Conservation (phyloP, 139 green algal genomes). For the Coccomyxa sp. region DNA sequence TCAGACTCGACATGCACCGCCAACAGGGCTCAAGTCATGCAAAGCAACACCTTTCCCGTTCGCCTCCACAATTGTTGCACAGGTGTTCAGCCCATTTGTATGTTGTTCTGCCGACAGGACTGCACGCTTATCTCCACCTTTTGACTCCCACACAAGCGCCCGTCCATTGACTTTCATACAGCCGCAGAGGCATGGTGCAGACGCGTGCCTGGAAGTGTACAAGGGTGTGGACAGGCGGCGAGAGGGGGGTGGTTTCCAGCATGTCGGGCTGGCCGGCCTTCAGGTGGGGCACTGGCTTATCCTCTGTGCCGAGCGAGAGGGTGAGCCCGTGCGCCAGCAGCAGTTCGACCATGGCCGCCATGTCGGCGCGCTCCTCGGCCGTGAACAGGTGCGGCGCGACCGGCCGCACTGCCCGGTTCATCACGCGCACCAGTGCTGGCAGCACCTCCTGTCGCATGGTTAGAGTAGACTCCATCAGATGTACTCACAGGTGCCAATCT, state of each 20-base stretch:
- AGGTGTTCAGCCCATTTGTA: too few relatives aligned
- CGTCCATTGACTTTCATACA: neutral
- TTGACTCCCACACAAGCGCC: too few relatives aligned
- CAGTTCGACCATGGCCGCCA: conserved; percentile 39
- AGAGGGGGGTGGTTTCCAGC: conserved; percentile 6
- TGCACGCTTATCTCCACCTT: too few relatives aligned
- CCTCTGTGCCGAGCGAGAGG: conserved; percentile 38
- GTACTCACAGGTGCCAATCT: too few relatives aligned
- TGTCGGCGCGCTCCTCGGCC: conserved; percentile 28
- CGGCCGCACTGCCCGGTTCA: conserved; percentile 42
- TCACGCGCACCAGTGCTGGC: conserved; percentile 47
- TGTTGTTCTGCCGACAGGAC: too few relatives aligned
- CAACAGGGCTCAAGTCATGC: too few relatives aligned
- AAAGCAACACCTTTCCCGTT: too few relatives aligned
- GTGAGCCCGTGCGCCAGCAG: conserved; percentile 63
- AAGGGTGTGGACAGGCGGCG: conserved; percentile 33
- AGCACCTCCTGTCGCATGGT: conserved; percentile 37
- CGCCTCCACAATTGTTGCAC: too few relatives aligned
- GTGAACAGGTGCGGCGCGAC: conserved; percentile 60
- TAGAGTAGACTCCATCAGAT: neutral
- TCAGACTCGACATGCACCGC: too few relatives aligned
- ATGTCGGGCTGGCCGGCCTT: too few relatives aligned
- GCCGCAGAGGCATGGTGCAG: neutral
- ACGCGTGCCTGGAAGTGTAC: conserved; percentile 24
- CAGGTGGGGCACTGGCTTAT: neutral